These are phyloP conservation scores for Sporormia fimetaria DNA, from an alignment of 495 filamentous ascomycete genomes.

Conservation along the genomic window DNA sequence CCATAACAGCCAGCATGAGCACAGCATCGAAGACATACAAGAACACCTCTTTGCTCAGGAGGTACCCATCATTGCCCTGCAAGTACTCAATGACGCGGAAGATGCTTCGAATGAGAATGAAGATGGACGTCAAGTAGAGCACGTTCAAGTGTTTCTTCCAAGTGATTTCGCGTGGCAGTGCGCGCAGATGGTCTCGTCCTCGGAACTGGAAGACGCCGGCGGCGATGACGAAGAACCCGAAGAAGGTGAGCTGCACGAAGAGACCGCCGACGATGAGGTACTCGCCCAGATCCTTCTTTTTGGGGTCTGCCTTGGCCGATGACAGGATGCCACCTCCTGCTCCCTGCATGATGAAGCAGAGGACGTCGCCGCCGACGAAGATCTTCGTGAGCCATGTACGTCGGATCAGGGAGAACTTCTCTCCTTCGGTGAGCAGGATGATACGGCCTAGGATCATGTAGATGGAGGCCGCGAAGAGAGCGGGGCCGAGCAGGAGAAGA, in stretches of 20 bases:
- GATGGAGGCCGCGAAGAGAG: conserved; percentile 36
- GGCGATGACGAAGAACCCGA: conserved; percentile 36
- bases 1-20: conserved; percentile 45
- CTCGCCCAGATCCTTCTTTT: conserved; percentile 13
- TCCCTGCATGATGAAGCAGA: conserved; percentile 36
- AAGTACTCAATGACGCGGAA: conserved; percentile 54
- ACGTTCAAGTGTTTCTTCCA: conserved; percentile 45
- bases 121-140: conserved; percentile 41
- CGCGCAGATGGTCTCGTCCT: conserved; percentile 22
- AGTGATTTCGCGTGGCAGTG: conserved; percentile 15
- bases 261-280: conserved; percentile 35
- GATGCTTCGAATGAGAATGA: conserved; percentile 52
- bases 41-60: conserved; percentile 45
- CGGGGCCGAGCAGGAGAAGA: conserved; percentile 36
- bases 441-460: conserved; percentile 39
- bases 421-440: conserved; percentile 37
- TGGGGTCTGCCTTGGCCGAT: not conserved
- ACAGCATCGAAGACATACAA: conserved; percentile 53
- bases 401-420: conserved; percentile 32
- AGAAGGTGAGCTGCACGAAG: conserved; percentile 37
- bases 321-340: conserved; percentile 35
- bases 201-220: conserved; percentile 36
- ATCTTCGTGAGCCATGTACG: conserved; percentile 34
- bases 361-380: conserved; percentile 39
- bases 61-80: conserved; percentile 42